phyloP scores from a whole-genome alignment of 2,329 filamentous ascomycete species.

The Colletotrichum truncatum region DNA sequence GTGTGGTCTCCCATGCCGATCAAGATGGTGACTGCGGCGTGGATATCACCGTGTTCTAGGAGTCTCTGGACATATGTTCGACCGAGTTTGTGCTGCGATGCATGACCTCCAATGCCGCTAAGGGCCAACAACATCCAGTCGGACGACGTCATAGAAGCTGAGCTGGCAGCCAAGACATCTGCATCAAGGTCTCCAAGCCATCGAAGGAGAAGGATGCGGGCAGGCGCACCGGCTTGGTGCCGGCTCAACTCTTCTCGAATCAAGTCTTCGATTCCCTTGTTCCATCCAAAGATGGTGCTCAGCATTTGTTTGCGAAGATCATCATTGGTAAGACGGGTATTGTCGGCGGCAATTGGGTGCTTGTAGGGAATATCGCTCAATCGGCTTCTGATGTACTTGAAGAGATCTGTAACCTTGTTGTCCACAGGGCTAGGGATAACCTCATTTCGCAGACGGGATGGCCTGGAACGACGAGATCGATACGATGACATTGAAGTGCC shows the following conservation, averaged over 20 bases:
- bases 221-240: slow-evolving; percentile 78
- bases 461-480: slow-evolving; percentile 52
- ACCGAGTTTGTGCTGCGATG: slow-evolving; percentile 88
- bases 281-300: slow-evolving; percentile 94
- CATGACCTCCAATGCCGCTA: slow-evolving; percentile 79
- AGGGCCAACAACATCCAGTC: slow-evolving; percentile 98
- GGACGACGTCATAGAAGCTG: slow-evolving; percentile 88
- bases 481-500: slow-evolving; percentile 57
- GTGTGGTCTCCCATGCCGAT: slow-evolving; percentile 92
- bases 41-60: slow-evolving; percentile 88
- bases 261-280: slow-evolving; percentile 81
- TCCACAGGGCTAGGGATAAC: slow-evolving; percentile 82
- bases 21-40: slow-evolving; percentile 91
- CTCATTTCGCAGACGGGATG: slow-evolving; percentile 83
- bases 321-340: slow-evolving; percentile 74
- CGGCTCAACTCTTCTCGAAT: slow-evolving; percentile 85
- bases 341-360: slow-evolving; percentile 67
- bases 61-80: slow-evolving; percentile 91
- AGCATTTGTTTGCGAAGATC: slow-evolving; percentile 92
- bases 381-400: slow-evolving; percentile 84
- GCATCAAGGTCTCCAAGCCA: slow-evolving; percentile 90
- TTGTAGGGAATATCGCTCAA: slow-evolving; percentile 86
- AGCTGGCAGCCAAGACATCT: slow-evolving; percentile 82
- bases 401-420: slow-evolving; percentile 77
- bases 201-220: slow-evolving; percentile 84